Evolutionary conservation across 768 basidiomycete genomes (phyloP).

Genomic region (Cantharellus anzutake): DNA sequence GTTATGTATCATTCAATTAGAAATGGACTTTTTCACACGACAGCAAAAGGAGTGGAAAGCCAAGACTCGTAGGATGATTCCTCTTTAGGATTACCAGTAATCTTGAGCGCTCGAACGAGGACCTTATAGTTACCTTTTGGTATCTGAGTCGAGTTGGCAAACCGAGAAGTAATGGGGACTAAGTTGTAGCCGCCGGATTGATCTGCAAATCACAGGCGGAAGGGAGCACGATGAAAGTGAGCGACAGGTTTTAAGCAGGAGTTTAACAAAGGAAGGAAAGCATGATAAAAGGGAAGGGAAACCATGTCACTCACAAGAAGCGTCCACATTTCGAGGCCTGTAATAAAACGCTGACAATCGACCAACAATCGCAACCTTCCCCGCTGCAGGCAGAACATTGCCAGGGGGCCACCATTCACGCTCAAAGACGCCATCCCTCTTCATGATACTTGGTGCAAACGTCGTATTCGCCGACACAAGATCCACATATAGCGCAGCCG

Average conservation of each 20-base stretch:
- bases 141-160: neutral
- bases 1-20: too few relatives aligned
- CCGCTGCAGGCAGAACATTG: too few relatives aligned
- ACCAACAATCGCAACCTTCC: too few relatives aligned
- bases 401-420: neutral
- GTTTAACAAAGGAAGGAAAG: neutral
- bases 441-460: neutral
- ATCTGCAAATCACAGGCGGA: too few relatives aligned
- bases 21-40: neutral
- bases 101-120: neutral
- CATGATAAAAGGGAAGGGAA: neutral
- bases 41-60: neutral
- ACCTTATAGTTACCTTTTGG: neutral
- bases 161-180: neutral
- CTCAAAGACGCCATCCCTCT: neutral
- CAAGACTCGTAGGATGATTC: neutral
- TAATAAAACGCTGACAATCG: neutral
- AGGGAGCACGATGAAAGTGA: neutral
- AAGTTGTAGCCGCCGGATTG: too few relatives aligned
- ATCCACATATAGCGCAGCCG: slow-evolving; percentile 3
- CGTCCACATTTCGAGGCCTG: neutral
- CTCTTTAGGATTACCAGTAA: neutral
- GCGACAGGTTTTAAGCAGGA: neutral
- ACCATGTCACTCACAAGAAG: neutral
- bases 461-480: slow-evolving; percentile 2